These are phyloP conservation scores for Oropetium thomaeum DNA, from an alignment of 176 grass and related monocot species.

Conservation along the genomic window DNA sequence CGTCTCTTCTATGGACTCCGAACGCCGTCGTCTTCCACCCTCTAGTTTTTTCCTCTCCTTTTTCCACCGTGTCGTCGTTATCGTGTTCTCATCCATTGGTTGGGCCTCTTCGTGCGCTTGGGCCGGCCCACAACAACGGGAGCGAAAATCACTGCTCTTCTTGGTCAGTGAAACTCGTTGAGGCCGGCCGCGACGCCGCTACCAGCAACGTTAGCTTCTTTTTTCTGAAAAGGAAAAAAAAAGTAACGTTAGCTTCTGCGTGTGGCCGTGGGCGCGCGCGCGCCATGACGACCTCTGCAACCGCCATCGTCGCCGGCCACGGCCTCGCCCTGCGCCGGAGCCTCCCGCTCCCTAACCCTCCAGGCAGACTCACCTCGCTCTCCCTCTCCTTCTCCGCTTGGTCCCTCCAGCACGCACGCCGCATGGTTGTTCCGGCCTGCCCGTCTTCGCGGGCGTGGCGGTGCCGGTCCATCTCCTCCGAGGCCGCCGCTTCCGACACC, in stretches of 20 bases:
- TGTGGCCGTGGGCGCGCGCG: conserved; percentile 42
- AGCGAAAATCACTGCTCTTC: background rate
- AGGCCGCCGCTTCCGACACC: conserved; percentile 39
- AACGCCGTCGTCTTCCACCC: conserved; percentile 39
- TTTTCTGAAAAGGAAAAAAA: too few species aligned
- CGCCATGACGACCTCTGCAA: conserved; percentile 52
- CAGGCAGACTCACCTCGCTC: background rate
- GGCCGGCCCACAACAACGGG: background rate
- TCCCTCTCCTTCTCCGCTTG: conserved; percentile 11
- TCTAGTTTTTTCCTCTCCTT: conserved; percentile 8
- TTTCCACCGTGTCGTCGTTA: conserved; percentile 28
- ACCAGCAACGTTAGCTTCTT: conserved; percentile 49
- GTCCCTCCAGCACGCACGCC: conserved; percentile 11
- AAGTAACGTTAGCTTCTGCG: conserved; percentile 53
- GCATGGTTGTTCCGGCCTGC: conserved; percentile 12
- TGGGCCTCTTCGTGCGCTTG: conserved; percentile 15
- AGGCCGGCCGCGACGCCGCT: conserved; percentile 16
- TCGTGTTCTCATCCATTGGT: background rate
- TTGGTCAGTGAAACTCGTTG: background rate
- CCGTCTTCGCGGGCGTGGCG: conserved; percentile 11
- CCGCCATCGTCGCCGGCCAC: conserved; percentile 40
- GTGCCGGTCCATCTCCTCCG: conserved; percentile 44
- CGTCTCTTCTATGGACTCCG: conserved; percentile 37
- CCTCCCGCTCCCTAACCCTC: conserved; percentile 21
- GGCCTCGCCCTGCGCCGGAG: conserved; percentile 31